Base-by-base conservation (phyloP, 495 filamentous ascomycete species). In the Xylaria bambusicola region DNA sequence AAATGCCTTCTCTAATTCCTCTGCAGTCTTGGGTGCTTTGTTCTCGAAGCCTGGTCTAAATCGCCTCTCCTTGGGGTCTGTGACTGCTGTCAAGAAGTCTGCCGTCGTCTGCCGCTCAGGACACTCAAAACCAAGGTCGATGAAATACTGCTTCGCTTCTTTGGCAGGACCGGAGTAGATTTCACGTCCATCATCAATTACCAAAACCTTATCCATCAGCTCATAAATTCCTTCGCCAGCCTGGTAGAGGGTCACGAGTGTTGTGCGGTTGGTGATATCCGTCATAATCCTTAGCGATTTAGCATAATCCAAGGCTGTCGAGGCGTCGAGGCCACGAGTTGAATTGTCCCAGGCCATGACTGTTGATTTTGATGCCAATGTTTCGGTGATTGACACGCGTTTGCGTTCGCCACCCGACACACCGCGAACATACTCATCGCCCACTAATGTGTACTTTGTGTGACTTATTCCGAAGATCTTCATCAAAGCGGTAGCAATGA, bases 201-300 rank as follows among this genome's bases (percentile, higher is more conserved):
- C 83, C 3, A 82, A 70, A 4, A 86, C 84, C 64, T 88, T 88
- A 70, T 89, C 85, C 86, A 93, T 90, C 3, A 90, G 75, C 64
- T 93, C 82, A 68, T 91, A 93, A 62, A 93, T 92, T 33, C 84
- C 88, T 68, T 94, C 86, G 50, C 90, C 88, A 1, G 89, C 89
- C 67, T 94, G 90, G 73, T 94, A 94, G 1, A 94, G 76, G 1
- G 90, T 93, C 20, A 91, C 90, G 31, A 96, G 78, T 0, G 90
- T 93, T 5, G 91, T 94, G 12, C 87, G 84, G 64, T 91, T 83
- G 66, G 82, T 88, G 55, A 94, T 84, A 58, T 92, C 89, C 20
- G 92, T 93, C 84, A 94, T 91, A 62, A 91, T 87, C 12, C 90
- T 83, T 33, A 93, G 72, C 0, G 86, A 88, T 58, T 84, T 88